Conservation (phyloP, 1,284 basidiomycete species). For the Sanghuangporus baumii region DNA sequence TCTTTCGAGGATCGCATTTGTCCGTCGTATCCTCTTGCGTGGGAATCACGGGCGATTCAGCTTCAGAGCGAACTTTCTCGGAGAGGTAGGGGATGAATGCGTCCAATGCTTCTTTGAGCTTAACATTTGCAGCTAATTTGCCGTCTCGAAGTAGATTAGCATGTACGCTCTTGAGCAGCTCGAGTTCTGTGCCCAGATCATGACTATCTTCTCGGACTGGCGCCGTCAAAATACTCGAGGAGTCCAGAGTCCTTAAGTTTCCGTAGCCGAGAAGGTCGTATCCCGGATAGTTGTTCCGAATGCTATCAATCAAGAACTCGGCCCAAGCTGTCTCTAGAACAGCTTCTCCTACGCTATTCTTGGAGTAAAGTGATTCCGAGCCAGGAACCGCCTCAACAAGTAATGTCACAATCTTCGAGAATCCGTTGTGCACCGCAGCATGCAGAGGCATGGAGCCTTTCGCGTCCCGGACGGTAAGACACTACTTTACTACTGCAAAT, state of each 20-base stretch:
- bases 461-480: slow-evolving; percentile 34
- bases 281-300: slow-evolving; percentile 5
- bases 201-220: neutral
- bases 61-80: neutral
- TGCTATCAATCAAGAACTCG: slow-evolving; percentile 20
- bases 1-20: slow-evolving; percentile 20
- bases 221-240: neutral
- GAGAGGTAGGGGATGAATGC: slow-evolving; percentile 5
- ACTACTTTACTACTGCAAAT: slow-evolving; percentile 21
- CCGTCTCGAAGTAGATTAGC: neutral
- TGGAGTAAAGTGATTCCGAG: slow-evolving; percentile 35
- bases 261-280: neutral
- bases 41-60: neutral
- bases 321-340: slow-evolving; percentile 38
- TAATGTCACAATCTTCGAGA: slow-evolving; percentile 30
- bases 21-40: neutral
- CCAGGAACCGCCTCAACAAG: slow-evolving; percentile 31
- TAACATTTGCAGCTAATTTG: slow-evolving; percentile 6
- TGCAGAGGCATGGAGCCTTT: slow-evolving; percentile 45
- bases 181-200: neutral
- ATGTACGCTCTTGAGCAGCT: neutral
- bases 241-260: neutral
- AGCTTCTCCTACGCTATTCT: slow-evolving; percentile 52
- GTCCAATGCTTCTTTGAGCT: slow-evolving; percentile 11
- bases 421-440: slow-evolving; percentile 32